A percentile compares a stretch with the other conserved stretches of the same genome.
These are phyloP conservation scores for Tuber magnatum DNA, from an alignment of 495 filamentous ascomycete species.

Conservation along the genomic window DNA sequence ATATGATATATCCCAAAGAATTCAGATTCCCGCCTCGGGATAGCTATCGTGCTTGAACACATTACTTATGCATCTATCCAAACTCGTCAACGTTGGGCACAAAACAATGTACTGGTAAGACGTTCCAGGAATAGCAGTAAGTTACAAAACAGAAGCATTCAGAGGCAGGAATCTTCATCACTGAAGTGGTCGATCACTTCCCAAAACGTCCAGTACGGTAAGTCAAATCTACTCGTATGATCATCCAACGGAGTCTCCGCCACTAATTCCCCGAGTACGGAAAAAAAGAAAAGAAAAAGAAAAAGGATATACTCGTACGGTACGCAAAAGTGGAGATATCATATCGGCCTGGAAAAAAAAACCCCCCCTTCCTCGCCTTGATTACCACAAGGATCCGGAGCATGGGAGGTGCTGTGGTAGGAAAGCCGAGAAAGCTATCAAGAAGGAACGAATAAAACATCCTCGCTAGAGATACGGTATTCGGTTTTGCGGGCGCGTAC, in stretches of 20 bases:
- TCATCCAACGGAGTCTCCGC: not conserved
- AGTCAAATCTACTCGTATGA: not conserved
- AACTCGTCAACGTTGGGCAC: not conserved
- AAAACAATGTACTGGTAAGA: not conserved
- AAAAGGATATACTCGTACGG: not conserved
- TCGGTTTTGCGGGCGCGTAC: not conserved
- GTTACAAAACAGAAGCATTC: not conserved
- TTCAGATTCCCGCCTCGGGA: not conserved
- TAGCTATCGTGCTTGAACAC: not conserved
- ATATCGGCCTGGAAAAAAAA: not conserved
- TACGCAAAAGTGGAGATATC: not conserved
- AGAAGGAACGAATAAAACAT: not conserved
- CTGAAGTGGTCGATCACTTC: not conserved
- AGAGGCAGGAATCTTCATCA: not conserved
- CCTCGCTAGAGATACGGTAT: not conserved
- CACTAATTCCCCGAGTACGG: not conserved
- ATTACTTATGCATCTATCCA: not conserved
- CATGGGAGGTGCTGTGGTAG: not conserved
- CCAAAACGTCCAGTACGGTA: not conserved
- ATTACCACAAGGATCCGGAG: not conserved
- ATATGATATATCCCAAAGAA: not conserved
- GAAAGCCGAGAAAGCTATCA: slow-evolving; percentile 1
- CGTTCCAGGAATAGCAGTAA: not conserved
- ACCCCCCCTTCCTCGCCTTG: not conserved
- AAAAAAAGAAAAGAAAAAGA: not conserved